These are phyloP conservation scores for Spergularia marina DNA, from an alignment of 148 eudicot species.

Conservation along the genomic window DNA sequence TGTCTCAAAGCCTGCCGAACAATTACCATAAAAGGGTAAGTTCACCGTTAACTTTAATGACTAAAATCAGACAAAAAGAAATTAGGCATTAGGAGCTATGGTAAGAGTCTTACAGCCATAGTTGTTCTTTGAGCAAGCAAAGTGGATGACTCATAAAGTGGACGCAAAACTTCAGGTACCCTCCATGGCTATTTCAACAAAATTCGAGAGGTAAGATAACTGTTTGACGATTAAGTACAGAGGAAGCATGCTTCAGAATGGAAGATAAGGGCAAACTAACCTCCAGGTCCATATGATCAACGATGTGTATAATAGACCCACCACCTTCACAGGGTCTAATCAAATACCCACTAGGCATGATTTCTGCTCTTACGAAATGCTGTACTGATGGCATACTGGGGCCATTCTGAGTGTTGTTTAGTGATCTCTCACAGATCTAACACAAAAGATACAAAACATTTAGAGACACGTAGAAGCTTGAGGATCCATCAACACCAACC, in stretches of 20 bases:
- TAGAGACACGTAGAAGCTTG: not conserved
- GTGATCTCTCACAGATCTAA: constrained; percentile 84
- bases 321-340: constrained; percentile 96
- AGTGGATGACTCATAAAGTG: constrained; percentile 84
- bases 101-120: constrained; percentile 57
- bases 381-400: constrained; percentile 79
- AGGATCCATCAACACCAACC: not conserved
- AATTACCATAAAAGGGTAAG: not conserved
- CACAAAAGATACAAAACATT: not conserved
- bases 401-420: constrained; percentile 90
- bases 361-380: constrained; percentile 81
- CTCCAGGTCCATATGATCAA: constrained; percentile 89
- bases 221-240: not conserved
- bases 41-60: not conserved
- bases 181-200: constrained; percentile 68
- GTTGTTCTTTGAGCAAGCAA: constrained; percentile 86
- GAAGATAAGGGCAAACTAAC: constrained; percentile 29
- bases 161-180: constrained; percentile 92
- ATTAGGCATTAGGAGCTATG: not conserved
- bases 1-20: constrained; percentile 74
- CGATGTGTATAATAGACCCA: constrained; percentile 84
- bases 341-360: constrained; percentile 80
- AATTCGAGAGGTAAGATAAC: constrained; percentile 9
- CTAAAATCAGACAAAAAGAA: not conserved
- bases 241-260: not conserved